These are phyloP conservation scores for Nothophaeocryptopus gaeumannii DNA, from an alignment of 2,329 filamentous ascomycete species.

Conservation along the genomic window DNA sequence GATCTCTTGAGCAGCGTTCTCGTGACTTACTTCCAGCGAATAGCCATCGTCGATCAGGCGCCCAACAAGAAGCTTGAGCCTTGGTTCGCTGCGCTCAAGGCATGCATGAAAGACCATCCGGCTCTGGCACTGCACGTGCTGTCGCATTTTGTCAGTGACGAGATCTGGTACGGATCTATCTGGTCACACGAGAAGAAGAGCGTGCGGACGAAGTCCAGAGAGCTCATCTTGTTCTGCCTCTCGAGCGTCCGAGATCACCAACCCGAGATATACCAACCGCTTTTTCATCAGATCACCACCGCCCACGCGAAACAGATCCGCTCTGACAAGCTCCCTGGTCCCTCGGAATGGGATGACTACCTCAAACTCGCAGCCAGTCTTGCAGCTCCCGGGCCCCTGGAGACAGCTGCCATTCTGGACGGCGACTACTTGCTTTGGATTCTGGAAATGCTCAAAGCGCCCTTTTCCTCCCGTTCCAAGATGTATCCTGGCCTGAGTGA, in stretches of 20 bases:
- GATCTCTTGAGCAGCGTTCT: slow-evolving; percentile 7
- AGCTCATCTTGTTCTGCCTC: slow-evolving; percentile 17
- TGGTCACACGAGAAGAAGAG: slow-evolving; percentile 11
- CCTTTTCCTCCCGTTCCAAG: slow-evolving; percentile 8
- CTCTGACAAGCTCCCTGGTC: neutral
- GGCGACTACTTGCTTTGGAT: slow-evolving; percentile 20
- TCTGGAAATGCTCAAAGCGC: slow-evolving; percentile 20
- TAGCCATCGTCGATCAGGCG: slow-evolving; percentile 13
- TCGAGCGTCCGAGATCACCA: slow-evolving; percentile 15
- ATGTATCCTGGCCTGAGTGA: slow-evolving; percentile 7
- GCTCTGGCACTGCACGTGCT: slow-evolving; percentile 8
- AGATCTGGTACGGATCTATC: slow-evolving; percentile 16
- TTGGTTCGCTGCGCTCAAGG: slow-evolving; percentile 4
- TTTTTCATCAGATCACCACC: slow-evolving; percentile 11
- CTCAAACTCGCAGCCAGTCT: slow-evolving; percentile 15
- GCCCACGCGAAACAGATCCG: slow-evolving; percentile 14
- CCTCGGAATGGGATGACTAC: slow-evolving; percentile 16
- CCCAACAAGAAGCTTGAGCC: slow-evolving; percentile 14
- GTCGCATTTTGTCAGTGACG: neutral
- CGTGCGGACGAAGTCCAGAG: slow-evolving; percentile 8
- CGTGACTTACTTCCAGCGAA: slow-evolving; percentile 14
- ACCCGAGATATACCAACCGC: slow-evolving; percentile 4
- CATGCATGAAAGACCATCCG: slow-evolving; percentile 10
- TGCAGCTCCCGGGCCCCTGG: slow-evolving; percentile 14
- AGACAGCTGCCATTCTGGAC: slow-evolving; percentile 20